Evolutionary conservation across 495 filamentous ascomycete genomes (phyloP).

Genomic region (Amniculicola lignicola): DNA sequence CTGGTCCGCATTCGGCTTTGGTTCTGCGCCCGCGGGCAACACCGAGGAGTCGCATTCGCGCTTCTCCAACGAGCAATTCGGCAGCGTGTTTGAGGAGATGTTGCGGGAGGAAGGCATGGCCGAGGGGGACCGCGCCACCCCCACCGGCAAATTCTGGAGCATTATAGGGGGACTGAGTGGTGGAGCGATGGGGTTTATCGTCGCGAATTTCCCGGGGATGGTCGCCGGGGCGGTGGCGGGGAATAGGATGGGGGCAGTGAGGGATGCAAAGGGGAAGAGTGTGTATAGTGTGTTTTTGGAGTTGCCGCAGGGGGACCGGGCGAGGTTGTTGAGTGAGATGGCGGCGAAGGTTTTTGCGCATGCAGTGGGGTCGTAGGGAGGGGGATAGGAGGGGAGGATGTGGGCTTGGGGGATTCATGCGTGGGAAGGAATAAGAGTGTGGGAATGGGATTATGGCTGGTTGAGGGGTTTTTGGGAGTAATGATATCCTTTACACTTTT

Average conservation of each 20-base stretch:
- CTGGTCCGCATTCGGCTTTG: conserved; percentile 57
- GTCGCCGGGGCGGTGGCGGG: conserved; percentile 90
- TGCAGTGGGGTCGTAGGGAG: conserved; percentile 42
- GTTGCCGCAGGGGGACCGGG: conserved; percentile 73
- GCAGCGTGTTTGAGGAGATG: conserved; percentile 95
- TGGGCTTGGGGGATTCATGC: conserved; percentile 46
- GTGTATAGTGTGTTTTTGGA: conserved; percentile 88
- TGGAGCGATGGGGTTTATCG: conserved; percentile 88
- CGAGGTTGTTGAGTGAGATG: conserved; percentile 56
- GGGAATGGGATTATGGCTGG: conserved; percentile 37
- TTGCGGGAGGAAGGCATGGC: conserved; percentile 86
- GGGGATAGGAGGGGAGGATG: conserved; percentile 35
- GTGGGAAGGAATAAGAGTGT: conserved; percentile 26
- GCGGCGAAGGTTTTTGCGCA: conserved; percentile 46
- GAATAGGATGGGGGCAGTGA: conserved; percentile 79
- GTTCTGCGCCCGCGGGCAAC: conserved; percentile 47
- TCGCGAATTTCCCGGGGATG: conserved; percentile 85
- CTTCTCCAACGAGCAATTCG: conserved; percentile 75
- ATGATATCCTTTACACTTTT: too few species aligned
- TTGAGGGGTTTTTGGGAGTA: neutral
- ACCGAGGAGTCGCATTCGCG: conserved; percentile 49
- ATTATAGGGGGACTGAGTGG: conserved; percentile 82
- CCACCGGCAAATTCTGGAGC: conserved; percentile 79
- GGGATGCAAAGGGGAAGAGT: conserved; percentile 89
- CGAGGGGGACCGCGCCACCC: conserved; percentile 51